Base-by-base conservation (phyloP, 2,329 filamentous ascomycete species). In the Trichophyton schoenleinii region DNA sequence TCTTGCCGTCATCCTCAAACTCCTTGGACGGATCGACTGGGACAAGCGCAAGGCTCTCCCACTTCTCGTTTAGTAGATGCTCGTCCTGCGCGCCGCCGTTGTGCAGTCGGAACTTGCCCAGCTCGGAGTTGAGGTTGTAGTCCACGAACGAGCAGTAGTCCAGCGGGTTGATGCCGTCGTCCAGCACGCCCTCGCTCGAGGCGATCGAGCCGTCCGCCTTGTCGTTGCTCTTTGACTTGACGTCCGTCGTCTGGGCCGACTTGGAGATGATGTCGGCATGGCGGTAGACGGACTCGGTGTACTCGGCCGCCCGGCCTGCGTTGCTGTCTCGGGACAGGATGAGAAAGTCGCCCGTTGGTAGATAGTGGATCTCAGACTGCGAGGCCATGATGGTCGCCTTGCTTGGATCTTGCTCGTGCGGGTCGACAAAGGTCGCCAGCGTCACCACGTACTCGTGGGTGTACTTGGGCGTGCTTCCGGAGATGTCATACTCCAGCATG, bases 241-340 rank as follows among this genome's bases (percentile, higher is more conserved):
- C 76, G 70, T 89, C 79, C 0, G 85, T 87, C 7, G 68, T 67
- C 0, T 83, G 82, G 0, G 70, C 69, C 11, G 78, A 77, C 58
- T 89, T 81, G 68, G 87, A 84, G 64, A 89, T 83, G 8, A 90
- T 74, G 69, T 90, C 87, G 3, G 84, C 81, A 63, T 88, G 84
- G 58, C 87, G 81, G 72, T 89, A 89, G 3, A 82, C 69, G 1
- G 83, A 86, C 42, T 74, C 69, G 0, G 80, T 78, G 4, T 75
- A n/a, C 13, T 28, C 25, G 49, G 49, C 71, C 0, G 84, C 85
- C 62, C 79, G 81, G 0, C 87, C 87, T 15, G 79, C 79, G 57
- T 73, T 75, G 0, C 79, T 81, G 70, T 89, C 87, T 25, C 86
- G 81, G 0, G 86, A 77, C 1, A 90, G 77, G 72, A 53, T 53